Evolutionary conservation across 495 filamentous ascomycete species (phyloP).

Genomic region (Penicillium flavigenum): DNA sequence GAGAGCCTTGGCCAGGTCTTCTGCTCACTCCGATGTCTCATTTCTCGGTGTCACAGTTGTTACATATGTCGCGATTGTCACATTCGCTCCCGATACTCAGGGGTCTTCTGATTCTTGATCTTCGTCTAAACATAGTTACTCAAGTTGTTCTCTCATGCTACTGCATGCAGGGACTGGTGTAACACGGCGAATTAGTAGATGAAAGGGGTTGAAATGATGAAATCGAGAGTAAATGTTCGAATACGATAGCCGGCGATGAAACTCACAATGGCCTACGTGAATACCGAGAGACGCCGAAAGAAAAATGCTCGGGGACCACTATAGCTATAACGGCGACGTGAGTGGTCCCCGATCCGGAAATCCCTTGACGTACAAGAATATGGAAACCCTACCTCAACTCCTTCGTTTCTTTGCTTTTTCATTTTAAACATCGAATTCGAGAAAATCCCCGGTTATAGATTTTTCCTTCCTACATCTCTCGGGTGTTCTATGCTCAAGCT

Average conservation of each 20-base stretch:
- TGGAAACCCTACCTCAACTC: conserved; percentile 8
- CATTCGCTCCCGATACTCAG: background rate
- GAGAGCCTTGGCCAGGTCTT: background rate
- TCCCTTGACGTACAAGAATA: conserved; percentile 6
- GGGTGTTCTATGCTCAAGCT: background rate
- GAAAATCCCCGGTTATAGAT: background rate
- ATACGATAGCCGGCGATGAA: too few relatives aligned
- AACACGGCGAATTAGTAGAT: background rate
- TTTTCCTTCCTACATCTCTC: background rate
- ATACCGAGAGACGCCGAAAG: conserved; percentile 9
- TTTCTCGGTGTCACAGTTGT: background rate
- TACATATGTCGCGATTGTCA: background rate
- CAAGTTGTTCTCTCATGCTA: background rate
- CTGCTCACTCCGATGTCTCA: background rate
- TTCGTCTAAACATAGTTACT: background rate
- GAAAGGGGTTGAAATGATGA: background rate
- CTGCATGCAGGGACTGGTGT: background rate
- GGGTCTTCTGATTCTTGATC: background rate
- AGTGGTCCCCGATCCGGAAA: conserved; percentile 24
- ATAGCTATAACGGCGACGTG: conserved; percentile 1
- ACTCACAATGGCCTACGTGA: background rate
- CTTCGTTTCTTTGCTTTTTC: background rate
- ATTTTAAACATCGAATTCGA: background rate
- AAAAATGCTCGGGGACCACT: conserved; percentile 20
- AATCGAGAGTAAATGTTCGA: background rate